Conservation (phyloP, 208 protist genomes). For the Crithidia expoeki region DNA sequence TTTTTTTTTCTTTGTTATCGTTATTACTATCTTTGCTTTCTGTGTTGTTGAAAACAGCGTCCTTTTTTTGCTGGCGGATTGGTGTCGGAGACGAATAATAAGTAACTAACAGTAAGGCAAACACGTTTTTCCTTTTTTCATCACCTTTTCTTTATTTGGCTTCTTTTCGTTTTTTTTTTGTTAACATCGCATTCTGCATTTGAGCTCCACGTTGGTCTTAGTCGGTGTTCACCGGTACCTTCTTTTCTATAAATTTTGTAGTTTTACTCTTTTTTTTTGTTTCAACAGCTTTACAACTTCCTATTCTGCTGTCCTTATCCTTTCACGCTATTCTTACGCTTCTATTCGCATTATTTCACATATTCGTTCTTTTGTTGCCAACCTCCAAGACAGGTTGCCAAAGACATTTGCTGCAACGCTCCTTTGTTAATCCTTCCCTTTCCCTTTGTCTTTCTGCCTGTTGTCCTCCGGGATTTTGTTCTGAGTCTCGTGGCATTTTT, state of each 20-base stretch:
- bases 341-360: slow-evolving; percentile 6
- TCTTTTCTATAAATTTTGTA: slow-evolving; percentile 6
- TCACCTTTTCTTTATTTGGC: not conserved
- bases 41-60: not conserved
- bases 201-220: too few species aligned
- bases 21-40: not conserved
- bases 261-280: slow-evolving; percentile 19
- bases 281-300: slow-evolving; percentile 14
- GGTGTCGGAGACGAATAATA: too few species aligned
- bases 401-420: slow-evolving; percentile 1
- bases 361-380: slow-evolving; percentile 11
- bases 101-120: too few species aligned
- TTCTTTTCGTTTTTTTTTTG: not conserved
- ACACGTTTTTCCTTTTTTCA: not conserved
- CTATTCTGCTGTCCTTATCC: slow-evolving; percentile 6
- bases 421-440: slow-evolving; percentile 9
- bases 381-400: not conserved
- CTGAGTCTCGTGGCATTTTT: not conserved
- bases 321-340: slow-evolving; percentile 7
- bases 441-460: too few species aligned
- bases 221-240: slow-evolving; percentile 13
- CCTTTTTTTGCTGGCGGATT: not conserved
- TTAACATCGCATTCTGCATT: too few species aligned
- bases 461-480: too few species aligned
- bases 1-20: slow-evolving; percentile 14